Evolutionary conservation across 2,329 filamentous ascomycete genomes (phyloP), one percentile per base, ranked within the genome.

Genomic region (Aureobasidium lini): DNA sequence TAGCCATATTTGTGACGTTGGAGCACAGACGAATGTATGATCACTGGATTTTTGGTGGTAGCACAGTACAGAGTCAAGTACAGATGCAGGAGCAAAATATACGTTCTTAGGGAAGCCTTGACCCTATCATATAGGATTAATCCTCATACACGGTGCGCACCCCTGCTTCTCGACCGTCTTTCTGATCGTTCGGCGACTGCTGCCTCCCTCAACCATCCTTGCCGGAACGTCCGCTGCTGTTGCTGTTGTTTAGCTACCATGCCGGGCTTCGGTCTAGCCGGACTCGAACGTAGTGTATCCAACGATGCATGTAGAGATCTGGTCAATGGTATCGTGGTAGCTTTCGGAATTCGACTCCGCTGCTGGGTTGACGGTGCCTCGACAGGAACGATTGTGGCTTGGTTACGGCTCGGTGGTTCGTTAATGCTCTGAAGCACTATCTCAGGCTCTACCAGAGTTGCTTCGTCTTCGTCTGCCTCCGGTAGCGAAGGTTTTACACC

Each of bases 121-220:
- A 39, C 28, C 18, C 16, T 40, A 52, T 13, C 47, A 52, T 23
- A 9, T 1, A 23, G 4, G 2, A 23, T 10, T 29, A 13, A 40
- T n/a, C 18, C 4, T 40, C 18, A 40, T 31, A 31, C 31, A 52
- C 23, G 52, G 16, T 15, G 44, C 29, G 52, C 42, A 31, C 43
- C 54, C 32, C 32, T 48, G 43, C 36, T 57, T 15, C 61, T 36
- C 3, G 39, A 36, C 32, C 61, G 44, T 16, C 61, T 54, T 16
- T 60, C 47, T n/a, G 49, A 23, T 42, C 61, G 53, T 36, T 63
- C 61, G 23, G 46, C 54, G 37, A 52, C n/a, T 15, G 61, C 60
- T 6, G 61, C 59, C 11, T 61, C 61, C 34, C 32, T 61, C 36
- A 60, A 28, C 46, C 57, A 63, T 6, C 49, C 39, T 23, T 63